These are phyloP conservation scores for Ilyonectria robusta DNA, from an alignment of 2,329 filamentous ascomycete genomes.

Conservation along the genomic window DNA sequence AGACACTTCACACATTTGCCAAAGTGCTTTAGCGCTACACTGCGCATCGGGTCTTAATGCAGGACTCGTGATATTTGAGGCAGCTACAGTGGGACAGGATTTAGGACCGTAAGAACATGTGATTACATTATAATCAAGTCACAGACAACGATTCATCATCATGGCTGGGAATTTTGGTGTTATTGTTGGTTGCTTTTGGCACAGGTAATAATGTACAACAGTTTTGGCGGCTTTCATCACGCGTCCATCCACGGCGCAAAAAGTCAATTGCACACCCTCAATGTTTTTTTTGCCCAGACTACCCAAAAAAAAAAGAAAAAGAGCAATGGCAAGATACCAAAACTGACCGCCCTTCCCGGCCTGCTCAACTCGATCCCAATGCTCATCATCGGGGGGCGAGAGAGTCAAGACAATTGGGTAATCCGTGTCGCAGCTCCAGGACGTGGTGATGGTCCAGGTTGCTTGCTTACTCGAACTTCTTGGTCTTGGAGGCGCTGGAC, in stretches of 20 bases:
- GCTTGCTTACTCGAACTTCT: conserved; percentile 49
- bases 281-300: conserved; percentile 30
- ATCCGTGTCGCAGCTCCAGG: conserved; percentile 9
- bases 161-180: conserved; percentile 14
- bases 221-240: conserved; percentile 15
- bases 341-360: conserved; percentile 21
- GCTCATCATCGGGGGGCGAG: conserved; percentile 18
- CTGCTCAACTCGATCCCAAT: conserved; percentile 27
- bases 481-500: conserved; percentile 67
- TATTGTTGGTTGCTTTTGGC: conserved; percentile 37
- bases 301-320: conserved; percentile 36
- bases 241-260: conserved; percentile 28
- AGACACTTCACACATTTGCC: no score
- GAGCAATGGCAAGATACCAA: conserved; percentile 15
- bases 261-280: conserved; percentile 25
- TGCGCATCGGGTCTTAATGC: no score
- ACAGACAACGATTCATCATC: neutral
- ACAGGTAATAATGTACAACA: conserved; percentile 45
- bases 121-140: no score
- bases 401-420: conserved; percentile 11
- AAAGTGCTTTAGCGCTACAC: no score
- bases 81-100: neutral
- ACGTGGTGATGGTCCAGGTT: neutral
- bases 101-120: neutral
- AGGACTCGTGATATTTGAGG: no score